Conservation (phyloP, 2,329 filamentous ascomycete genomes). For the Fusarium xylarioides region DNA sequence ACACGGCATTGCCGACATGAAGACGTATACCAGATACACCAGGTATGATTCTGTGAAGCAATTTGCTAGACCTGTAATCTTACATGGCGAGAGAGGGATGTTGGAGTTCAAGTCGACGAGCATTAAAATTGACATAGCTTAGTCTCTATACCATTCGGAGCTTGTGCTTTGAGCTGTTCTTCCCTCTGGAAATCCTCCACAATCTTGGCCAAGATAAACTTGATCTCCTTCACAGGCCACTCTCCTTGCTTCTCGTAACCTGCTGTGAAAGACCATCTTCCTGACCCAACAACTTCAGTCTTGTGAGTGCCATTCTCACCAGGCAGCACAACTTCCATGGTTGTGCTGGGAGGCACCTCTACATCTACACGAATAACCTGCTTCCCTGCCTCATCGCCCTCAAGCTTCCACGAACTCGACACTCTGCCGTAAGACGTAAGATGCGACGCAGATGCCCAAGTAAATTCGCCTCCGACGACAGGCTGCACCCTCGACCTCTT, state of each 20-base stretch:
- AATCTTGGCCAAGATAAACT: slow-evolving; percentile 5
- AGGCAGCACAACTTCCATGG: slow-evolving; percentile 36
- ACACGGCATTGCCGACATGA: not conserved
- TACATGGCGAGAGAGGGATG: too few species aligned
- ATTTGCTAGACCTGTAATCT: too few species aligned
- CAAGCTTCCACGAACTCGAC: slow-evolving; percentile 31
- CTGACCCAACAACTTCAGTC: slow-evolving; percentile 28
- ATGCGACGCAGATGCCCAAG: slow-evolving; percentile 30
- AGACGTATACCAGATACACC: too few species aligned
- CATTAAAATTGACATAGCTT: not conserved
- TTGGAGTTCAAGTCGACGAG: rapidly evolving
- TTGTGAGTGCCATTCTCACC: not conserved
- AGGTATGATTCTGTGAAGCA: not conserved
- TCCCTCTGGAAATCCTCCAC: not conserved
- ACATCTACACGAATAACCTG: slow-evolving; percentile 17
- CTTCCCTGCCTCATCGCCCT: slow-evolving; percentile 10
- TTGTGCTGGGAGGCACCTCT: slow-evolving; percentile 25
- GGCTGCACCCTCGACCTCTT: slow-evolving; percentile 32
- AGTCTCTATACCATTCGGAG: not conserved
- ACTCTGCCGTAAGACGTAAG: slow-evolving; percentile 36
- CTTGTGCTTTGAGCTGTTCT: not conserved
- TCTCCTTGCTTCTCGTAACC: not conserved
- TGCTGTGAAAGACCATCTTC: slow-evolving; percentile 26
- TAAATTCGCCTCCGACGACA: slow-evolving; percentile 32
- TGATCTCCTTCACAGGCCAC: slow-evolving; percentile 24